Evolutionary conservation across 768 basidiomycete genomes (phyloP).

Genomic region (Termitomyces sp.): DNA sequence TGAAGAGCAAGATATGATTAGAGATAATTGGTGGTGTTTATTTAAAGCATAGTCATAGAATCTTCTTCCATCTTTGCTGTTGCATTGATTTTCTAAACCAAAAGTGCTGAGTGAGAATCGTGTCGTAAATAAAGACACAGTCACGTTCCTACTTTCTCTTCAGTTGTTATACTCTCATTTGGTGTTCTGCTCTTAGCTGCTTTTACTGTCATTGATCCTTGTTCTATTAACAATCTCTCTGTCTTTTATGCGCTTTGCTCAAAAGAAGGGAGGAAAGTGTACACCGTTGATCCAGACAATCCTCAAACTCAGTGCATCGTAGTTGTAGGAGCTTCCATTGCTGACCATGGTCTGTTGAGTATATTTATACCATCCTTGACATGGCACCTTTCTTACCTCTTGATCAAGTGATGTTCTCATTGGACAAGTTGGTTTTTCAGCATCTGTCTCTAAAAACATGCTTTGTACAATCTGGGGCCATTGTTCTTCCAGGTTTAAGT

Average conservation of each 20-base stretch:
- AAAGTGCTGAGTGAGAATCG: slow-evolving; percentile 3
- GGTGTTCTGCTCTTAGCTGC: slow-evolving; percentile 8
- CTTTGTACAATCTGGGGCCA: slow-evolving; percentile 48
- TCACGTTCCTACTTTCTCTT: not conserved
- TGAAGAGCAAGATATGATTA: no score
- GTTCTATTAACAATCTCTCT: not conserved
- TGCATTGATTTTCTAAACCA: not conserved
- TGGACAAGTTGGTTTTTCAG: slow-evolving; percentile 14
- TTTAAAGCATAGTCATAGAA: not conserved
- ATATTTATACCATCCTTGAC: slow-evolving; percentile 16
- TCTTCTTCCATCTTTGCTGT: not conserved
- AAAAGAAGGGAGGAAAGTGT: slow-evolving; percentile 42
- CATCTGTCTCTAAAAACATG: slow-evolving; percentile 31
- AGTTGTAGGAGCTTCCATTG: slow-evolving; percentile 43
- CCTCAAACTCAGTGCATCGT: slow-evolving; percentile 59
- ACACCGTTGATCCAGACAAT: slow-evolving; percentile 58
- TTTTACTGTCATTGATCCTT: slow-evolving; percentile 8
- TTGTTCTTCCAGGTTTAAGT: slow-evolving; percentile 68
- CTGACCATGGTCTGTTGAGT: slow-evolving; percentile 54
- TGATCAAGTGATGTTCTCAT: slow-evolving; percentile 28
- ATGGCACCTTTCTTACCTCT: slow-evolving; percentile 1
- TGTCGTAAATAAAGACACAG: not conserved
- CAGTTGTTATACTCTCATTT: slow-evolving; percentile 1
- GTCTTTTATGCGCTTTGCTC: slow-evolving; percentile 60
- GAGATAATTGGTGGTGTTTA: not conserved